Conservation (phyloP, 805 yeast genomes). For the Danielia reshetovae region DNA sequence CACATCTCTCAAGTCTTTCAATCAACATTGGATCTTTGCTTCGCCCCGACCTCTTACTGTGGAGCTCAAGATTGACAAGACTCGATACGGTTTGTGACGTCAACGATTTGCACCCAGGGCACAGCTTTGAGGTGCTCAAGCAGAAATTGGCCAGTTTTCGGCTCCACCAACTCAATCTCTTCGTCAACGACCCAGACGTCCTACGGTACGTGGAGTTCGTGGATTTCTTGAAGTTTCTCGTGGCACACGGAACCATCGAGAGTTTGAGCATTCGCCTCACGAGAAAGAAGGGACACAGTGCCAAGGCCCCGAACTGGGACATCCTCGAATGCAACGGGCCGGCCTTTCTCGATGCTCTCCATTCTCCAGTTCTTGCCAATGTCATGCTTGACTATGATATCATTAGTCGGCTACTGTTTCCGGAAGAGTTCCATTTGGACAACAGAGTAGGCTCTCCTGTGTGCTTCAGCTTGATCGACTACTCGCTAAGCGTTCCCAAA, state of each 20-base stretch:
- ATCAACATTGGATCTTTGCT: conserved; percentile 15
- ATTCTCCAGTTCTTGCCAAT: conserved; percentile 4
- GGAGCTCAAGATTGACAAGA: conserved; percentile 8
- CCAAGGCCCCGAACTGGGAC: background rate
- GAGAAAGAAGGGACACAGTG: conserved; percentile 1
- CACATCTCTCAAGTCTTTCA: conserved; percentile 12
- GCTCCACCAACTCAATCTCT: conserved; percentile 11
- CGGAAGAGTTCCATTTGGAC: background rate
- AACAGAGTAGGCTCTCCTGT: background rate
- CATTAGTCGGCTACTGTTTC: conserved; percentile 1
- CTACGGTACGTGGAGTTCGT: conserved; percentile 11
- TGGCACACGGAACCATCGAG: background rate
- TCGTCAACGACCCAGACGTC: conserved; percentile 12
- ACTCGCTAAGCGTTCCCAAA: conserved; percentile 15
- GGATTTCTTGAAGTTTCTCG: conserved; percentile 5
- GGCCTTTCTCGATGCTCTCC: conserved; percentile 5
- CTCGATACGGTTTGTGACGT: conserved; percentile 21
- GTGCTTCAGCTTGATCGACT: conserved; percentile 20
- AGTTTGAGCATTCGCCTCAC: conserved; percentile 6
- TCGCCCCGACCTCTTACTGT: conserved; percentile 4
- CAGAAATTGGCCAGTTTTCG: conserved; percentile 1
- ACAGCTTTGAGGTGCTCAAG: conserved; percentile 4
- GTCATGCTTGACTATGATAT: conserved; percentile 15
- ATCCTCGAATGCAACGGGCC: background rate
- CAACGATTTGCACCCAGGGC: conserved; percentile 10